A percentile compares a stretch with the other conserved stretches of the same genome.
Evolutionary conservation across 2,329 filamentous ascomycete genomes (phyloP).

Genomic region (Fusarium nodosum): DNA sequence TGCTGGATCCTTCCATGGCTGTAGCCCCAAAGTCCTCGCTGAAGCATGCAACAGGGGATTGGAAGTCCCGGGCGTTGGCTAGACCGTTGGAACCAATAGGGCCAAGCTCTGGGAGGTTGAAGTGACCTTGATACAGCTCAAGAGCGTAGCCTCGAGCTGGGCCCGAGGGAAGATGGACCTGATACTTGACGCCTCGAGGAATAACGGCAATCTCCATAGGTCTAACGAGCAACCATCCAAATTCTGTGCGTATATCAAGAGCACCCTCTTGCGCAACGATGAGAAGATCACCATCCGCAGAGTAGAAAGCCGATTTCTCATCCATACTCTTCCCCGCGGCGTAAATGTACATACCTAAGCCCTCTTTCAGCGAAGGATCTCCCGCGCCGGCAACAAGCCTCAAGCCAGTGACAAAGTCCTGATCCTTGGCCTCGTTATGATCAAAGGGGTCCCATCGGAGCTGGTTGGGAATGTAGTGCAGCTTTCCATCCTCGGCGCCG

Average conservation of each 20-base stretch:
- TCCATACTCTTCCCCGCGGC: conserved; percentile 84
- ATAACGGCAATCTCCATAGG: conserved; percentile 84
- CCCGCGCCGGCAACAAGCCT: conserved; percentile 84
- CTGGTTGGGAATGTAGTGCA: conserved; percentile 75
- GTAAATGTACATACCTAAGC: conserved; percentile 85
- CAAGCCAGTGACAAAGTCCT: conserved; percentile 69
- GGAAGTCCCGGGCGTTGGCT: conserved; percentile 82
- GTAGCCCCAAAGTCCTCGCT: conserved; percentile 68
- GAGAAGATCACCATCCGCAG: conserved; percentile 82
- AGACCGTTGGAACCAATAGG: conserved; percentile 81
- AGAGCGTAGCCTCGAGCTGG: conserved; percentile 80
- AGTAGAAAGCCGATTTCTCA: conserved; percentile 82
- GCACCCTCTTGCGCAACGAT: conserved; percentile 81
- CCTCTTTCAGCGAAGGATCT: conserved; percentile 82
- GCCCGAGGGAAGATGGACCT: conserved; percentile 73
- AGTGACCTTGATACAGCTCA: conserved; percentile 81
- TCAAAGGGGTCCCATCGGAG: conserved; percentile 87
- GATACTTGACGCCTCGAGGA: conserved; percentile 80
- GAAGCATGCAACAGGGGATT: conserved; percentile 77
- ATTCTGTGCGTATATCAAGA: conserved; percentile 82
- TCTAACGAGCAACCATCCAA: conserved; percentile 80
- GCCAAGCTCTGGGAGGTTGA: conserved; percentile 77
- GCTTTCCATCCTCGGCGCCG: conserved; percentile 41
- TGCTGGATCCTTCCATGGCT: conserved; percentile 54
- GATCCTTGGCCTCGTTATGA: conserved; percentile 67